These are phyloP conservation scores for Trichoderma aggressivum DNA, from an alignment of 2,329 filamentous ascomycete species.

Conservation along the genomic window DNA sequence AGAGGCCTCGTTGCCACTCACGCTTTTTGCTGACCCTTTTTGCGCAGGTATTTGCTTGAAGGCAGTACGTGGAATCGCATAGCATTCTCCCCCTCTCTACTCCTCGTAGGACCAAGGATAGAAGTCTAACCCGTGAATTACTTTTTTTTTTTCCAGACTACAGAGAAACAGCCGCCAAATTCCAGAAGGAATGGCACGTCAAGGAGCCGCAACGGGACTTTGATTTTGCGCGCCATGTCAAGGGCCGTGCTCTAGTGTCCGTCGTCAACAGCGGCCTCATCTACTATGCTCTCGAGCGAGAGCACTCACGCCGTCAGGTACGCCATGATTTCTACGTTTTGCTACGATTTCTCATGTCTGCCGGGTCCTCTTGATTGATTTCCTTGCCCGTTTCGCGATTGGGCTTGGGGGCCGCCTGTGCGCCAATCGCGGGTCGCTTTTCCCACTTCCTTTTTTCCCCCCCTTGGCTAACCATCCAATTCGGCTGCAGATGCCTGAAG, in stretches of 20 bases:
- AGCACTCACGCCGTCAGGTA: slow-evolving; percentile 52
- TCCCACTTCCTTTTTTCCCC: neutral
- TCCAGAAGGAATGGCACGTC: slow-evolving; percentile 66
- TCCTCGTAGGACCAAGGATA: neutral
- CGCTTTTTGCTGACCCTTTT: slow-evolving; percentile 13
- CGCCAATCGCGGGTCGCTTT: slow-evolving; percentile 16
- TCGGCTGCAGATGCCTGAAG: slow-evolving; percentile 46
- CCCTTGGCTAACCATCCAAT: slow-evolving; percentile 6
- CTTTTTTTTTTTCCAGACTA: slow-evolving; percentile 48
- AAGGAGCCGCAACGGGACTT: slow-evolving; percentile 60
- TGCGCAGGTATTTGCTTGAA: slow-evolving; percentile 56
- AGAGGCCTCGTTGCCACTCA: slow-evolving; percentile 22
- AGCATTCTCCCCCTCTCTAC: neutral
- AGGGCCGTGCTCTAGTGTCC: slow-evolving; percentile 61
- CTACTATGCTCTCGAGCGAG: slow-evolving; percentile 58
- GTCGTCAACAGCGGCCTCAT: slow-evolving; percentile 62
- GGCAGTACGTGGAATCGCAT: slow-evolving; percentile 50
- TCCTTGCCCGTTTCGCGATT: slow-evolving; percentile 7
- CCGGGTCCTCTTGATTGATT: slow-evolving; percentile 7
- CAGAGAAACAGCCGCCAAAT: slow-evolving; percentile 63
- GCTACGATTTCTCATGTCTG: neutral
- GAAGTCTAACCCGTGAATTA: slow-evolving; percentile 28
- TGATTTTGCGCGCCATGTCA: slow-evolving; percentile 62
- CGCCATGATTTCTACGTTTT: slow-evolving; percentile 19
- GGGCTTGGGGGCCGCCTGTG: neutral